Conservation (phyloP, 106 monocot genomes). For the Phalaenopsis aphrodite region DNA sequence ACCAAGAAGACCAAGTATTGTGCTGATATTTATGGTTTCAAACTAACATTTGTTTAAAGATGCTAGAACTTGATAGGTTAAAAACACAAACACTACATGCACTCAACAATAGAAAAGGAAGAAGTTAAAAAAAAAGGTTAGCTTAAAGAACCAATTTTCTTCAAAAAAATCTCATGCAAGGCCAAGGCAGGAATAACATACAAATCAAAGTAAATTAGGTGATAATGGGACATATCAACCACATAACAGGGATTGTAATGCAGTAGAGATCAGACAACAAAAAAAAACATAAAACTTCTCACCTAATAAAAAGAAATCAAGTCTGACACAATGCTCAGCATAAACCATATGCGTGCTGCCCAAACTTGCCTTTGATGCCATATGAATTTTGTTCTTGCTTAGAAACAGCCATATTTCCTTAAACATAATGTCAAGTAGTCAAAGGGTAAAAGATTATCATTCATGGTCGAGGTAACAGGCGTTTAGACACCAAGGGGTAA, state of each 20-base stretch:
- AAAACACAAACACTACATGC: not conserved
- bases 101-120: not conserved
- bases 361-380: too few relatives aligned
- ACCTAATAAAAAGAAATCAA: not conserved
- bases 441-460: too few relatives aligned
- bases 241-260: not conserved
- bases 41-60: not conserved
- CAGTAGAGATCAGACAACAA: too few relatives aligned
- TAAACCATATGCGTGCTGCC: not conserved
- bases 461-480: too few relatives aligned
- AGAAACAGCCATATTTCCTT: too few relatives aligned
- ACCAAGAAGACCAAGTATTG: slow-evolving; percentile 4
- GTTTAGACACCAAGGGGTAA: too few relatives aligned
- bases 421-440: too few relatives aligned
- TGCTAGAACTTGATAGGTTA: not conserved
- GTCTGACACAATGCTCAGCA: not conserved
- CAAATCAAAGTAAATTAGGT: not conserved
- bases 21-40: not conserved
- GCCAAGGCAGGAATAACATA: not conserved
- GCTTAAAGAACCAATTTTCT: not conserved
- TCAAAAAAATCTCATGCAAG: not conserved
- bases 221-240: not conserved
- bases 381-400: too few relatives aligned
- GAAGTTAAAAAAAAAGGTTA: not conserved
- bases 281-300: too few relatives aligned